phyloP scores from a whole-genome alignment of 371 early-diverging fungal genomes.

The Parasitella parasitica region DNA sequence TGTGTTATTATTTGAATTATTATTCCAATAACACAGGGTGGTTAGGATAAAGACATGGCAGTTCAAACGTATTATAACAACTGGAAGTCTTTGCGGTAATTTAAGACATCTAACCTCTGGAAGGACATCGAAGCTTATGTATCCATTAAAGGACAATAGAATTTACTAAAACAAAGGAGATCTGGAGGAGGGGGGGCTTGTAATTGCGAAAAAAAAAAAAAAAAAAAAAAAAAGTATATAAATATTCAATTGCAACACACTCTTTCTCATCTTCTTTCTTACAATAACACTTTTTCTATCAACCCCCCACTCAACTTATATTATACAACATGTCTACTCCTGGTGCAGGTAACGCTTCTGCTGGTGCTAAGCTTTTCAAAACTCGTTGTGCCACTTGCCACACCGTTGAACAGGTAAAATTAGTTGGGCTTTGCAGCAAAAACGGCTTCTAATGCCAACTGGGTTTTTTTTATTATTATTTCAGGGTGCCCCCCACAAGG shows the following conservation, averaged over 20 bases:
- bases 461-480: neutral
- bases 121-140: neutral
- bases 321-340: conserved; percentile 25
- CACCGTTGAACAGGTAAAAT: conserved; percentile 80
- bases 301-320: conserved; percentile 26
- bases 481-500: conserved; percentile 89
- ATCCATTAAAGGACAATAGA: neutral
- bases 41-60: too few species aligned
- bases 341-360: conserved; percentile 49
- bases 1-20: too few species aligned
- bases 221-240: conserved; percentile 12
- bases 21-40: too few species aligned
- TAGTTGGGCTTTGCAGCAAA: neutral
- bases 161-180: neutral
- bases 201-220: conserved; percentile 4
- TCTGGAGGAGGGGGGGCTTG: conserved; percentile 21
- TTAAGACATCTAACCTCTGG: too few species aligned
- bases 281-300: conserved; percentile 2
- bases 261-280: conserved; percentile 8
- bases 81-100: too few species aligned
- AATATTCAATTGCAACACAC: neutral
- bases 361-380: conserved; percentile 98
- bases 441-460: neutral
- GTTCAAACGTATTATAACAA: too few species aligned
- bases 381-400: conserved; percentile 99